Evolutionary conservation across 106 monocot genomes (phyloP), one percentile per base, ranked within the genome.

Genomic region (Ottelia alismoides): DNA sequence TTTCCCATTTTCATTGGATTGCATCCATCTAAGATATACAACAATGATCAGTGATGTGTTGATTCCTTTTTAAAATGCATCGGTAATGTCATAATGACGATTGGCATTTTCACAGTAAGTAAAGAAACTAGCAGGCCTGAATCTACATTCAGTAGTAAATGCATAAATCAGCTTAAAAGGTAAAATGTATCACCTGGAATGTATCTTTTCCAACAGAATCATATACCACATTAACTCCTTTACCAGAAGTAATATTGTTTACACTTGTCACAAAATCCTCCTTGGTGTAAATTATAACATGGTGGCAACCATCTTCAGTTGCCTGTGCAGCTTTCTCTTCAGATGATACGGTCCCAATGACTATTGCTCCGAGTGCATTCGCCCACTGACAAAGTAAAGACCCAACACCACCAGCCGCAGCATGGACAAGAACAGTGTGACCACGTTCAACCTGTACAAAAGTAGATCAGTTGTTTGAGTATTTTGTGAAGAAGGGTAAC

Each of bases 121-220:
- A n/a, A n/a, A n/a, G n/a, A n/a, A n/a, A n/a, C n/a, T n/a, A n/a
- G n/a, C n/a, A n/a, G n/a, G n/a, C n/a, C n/a, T n/a, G n/a, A n/a
- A n/a, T n/a, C n/a, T n/a, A n/a, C n/a, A n/a, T n/a, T n/a, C n/a
- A n/a, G n/a, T n/a, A n/a, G n/a, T n/a, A n/a, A n/a, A n/a, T n/a
- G n/a, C n/a, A n/a, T n/a, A n/a, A n/a, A n/a, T n/a, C n/a, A n/a
- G n/a, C n/a, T n/a, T 43, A 7, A 43, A 43, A 43, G 6, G 3
- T 63, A 40, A 10, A 30, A 11, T 53, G n/a, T 16, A 43, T 53
- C 79, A 88, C 94, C 81, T 89, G 57, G 64, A 76, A 85, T 24
- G 96, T 89, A 55, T 96, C 96, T 76, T 89, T 96, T 54, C 96
- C 89, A 31, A 96, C 85, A 49, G 88, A 81, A 62, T 96, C 96